Conservation (phyloP, 805 yeast species). For the Spencermartinsiella europaea region DNA sequence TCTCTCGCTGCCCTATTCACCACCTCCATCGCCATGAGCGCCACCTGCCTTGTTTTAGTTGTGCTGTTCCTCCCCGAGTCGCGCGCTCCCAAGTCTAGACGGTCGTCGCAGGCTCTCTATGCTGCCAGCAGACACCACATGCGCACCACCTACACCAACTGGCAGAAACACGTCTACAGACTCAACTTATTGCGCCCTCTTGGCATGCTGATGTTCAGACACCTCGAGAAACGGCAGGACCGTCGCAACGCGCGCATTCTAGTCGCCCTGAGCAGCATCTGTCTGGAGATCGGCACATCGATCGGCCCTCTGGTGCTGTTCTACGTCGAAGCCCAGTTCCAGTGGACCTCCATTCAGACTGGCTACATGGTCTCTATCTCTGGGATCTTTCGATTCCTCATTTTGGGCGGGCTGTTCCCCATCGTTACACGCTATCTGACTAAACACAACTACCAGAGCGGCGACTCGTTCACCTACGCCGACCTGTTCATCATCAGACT, state of each 20-base stretch:
- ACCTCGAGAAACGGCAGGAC: slow-evolving; percentile 10
- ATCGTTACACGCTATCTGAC: slow-evolving; percentile 13
- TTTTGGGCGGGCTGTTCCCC: slow-evolving; percentile 23
- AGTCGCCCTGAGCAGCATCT: slow-evolving; percentile 13
- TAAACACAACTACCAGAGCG: slow-evolving; percentile 4
- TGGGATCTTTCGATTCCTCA: slow-evolving; percentile 23
- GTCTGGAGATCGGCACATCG: slow-evolving; percentile 16
- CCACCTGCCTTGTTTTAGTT: slow-evolving; percentile 6
- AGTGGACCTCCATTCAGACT: slow-evolving; percentile 30
- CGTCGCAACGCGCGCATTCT: slow-evolving; percentile 20
- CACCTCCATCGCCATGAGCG: slow-evolving; percentile 7
- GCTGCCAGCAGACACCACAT: slow-evolving; percentile 1
- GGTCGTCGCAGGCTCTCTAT: slow-evolving; percentile 17
- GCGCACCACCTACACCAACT: not conserved
- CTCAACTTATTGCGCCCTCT: slow-evolving; percentile 27
- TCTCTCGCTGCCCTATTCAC: slow-evolving; percentile 13
- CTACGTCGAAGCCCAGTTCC: slow-evolving; percentile 26
- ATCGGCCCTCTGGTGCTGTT: slow-evolving; percentile 23
- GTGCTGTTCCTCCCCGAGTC: slow-evolving; percentile 17
- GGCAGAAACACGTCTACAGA: slow-evolving; percentile 13
- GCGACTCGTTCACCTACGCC: slow-evolving; percentile 3
- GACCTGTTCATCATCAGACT: slow-evolving; percentile 8
- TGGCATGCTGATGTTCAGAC: slow-evolving; percentile 17
- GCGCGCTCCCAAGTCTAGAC: slow-evolving; percentile 17
- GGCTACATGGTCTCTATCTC: slow-evolving; percentile 28